Percentiles rank a stretch among this genome's conserved stretches.
Conservation (phyloP, 306 rosid species). For the Quercus rubra region DNA sequence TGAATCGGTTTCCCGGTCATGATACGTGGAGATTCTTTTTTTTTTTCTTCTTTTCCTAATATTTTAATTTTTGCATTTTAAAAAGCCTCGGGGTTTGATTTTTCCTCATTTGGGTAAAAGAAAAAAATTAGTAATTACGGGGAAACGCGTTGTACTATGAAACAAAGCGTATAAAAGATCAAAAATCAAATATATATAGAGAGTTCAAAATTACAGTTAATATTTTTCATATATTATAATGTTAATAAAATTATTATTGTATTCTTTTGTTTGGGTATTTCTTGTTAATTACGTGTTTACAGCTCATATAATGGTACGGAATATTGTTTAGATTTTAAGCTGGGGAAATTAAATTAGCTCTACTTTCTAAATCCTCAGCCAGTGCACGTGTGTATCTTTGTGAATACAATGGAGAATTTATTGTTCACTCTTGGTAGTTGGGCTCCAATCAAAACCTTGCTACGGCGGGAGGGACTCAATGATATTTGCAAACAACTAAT, state of each 20-base stretch:
- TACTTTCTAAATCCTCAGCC: background rate
- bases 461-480: background rate
- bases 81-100: conserved; percentile 30
- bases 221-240: too few species aligned
- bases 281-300: background rate
- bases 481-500: background rate
- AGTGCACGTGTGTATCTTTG: conserved; percentile 50
- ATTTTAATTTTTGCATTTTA: background rate
- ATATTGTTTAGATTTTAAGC: background rate
- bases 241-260: background rate
- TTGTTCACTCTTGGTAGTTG: conserved; percentile 12
- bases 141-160: conserved; percentile 48
- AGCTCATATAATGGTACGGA: background rate
- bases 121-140: conserved; percentile 18
- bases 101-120: conserved; percentile 22
- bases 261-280: background rate
- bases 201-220: too few species aligned
- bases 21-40: conserved; percentile 9
- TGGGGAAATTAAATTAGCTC: background rate
- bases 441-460: conserved; percentile 28
- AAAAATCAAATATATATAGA: background rate
- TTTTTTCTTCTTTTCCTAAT: background rate
- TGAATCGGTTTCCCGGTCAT: conserved; percentile 77
- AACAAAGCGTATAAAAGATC: conserved; percentile 34
- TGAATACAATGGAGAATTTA: background rate